phyloP scores from a whole-genome alignment of 2,329 filamentous ascomycete species.

The Pezicula carpinea region DNA sequence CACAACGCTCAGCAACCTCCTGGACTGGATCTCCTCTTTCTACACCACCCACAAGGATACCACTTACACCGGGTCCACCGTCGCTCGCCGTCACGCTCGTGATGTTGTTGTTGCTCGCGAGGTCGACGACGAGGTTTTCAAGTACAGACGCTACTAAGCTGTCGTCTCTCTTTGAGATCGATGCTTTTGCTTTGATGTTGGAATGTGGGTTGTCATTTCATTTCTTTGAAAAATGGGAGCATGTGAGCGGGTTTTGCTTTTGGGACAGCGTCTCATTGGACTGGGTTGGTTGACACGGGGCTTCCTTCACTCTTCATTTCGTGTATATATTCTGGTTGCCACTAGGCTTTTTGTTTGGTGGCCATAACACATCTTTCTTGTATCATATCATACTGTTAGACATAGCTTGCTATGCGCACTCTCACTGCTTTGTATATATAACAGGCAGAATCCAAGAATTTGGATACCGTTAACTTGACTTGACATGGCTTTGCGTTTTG shows the following conservation, averaged over 20 bases:
- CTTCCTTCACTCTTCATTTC: no score
- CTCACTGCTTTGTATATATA: no score
- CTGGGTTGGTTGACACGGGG: no score
- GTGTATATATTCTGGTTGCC: no score
- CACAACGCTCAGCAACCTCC: conserved; percentile 15
- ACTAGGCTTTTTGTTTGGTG: no score
- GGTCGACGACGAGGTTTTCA: background rate
- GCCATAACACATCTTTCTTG: no score
- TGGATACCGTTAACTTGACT: no score
- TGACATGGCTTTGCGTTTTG: no score
- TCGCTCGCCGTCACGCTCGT: conserved; percentile 16
- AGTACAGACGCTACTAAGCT: background rate
- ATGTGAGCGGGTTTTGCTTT: background rate
- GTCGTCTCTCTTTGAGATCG: background rate
- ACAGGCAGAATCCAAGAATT: no score
- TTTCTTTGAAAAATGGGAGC: no score
- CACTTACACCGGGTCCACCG: conserved; percentile 6
- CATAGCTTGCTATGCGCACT: no score
- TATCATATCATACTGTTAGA: no score
- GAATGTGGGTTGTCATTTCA: background rate
- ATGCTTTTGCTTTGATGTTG: background rate
- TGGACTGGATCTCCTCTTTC: conserved; percentile 18
- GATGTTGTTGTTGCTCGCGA: conserved; percentile 2
- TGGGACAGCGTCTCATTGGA: background rate
- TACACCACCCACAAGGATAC: conserved; percentile 12